These are phyloP conservation scores for Leccinellum rugosiceps DNA, from an alignment of 768 basidiomycete species.

Conservation along the genomic window DNA sequence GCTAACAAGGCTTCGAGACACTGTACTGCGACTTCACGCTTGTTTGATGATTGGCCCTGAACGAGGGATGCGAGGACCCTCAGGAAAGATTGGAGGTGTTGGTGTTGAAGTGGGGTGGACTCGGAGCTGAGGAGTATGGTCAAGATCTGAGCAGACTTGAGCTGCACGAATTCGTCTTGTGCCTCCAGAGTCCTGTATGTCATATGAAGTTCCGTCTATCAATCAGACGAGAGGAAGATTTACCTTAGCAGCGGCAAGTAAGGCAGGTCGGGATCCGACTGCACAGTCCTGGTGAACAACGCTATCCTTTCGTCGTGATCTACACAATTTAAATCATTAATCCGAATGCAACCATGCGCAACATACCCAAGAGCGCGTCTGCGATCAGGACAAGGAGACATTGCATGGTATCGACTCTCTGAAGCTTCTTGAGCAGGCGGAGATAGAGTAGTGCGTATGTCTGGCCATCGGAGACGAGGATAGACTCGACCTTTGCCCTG, in stretches of 20 bases:
- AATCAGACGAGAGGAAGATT: not conserved
- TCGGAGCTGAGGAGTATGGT: constrained; percentile 77
- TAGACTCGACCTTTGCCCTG: constrained; percentile 66
- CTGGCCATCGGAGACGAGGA: constrained; percentile 78
- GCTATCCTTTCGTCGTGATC: constrained; percentile 87
- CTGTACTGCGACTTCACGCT: constrained; percentile 88
- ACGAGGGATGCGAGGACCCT: constrained; percentile 57
- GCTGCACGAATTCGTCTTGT: constrained; percentile 92
- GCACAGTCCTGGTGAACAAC: constrained; percentile 60
- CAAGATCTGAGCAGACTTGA: constrained; percentile 85
- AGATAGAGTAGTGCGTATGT: constrained; percentile 88
- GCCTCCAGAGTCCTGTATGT: constrained; percentile 66
- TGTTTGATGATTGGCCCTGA: constrained; percentile 57
- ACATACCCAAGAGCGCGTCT: constrained; percentile 79
- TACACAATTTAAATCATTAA: constrained; percentile 24
- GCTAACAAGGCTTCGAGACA: constrained; percentile 84
- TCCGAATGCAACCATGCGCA: not conserved
- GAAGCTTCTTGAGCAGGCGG: constrained; percentile 81
- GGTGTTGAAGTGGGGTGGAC: constrained; percentile 43
- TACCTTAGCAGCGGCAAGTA: constrained; percentile 78
- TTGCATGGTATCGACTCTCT: constrained; percentile 84
- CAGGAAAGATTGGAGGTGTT: constrained; percentile 60
- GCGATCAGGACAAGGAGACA: constrained; percentile 82
- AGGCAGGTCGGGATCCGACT: constrained; percentile 75
- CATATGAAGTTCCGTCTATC: constrained; percentile 2